Evolutionary conservation across 1,284 basidiomycete species (phyloP).

Genomic region (Neolentinus lepideus): DNA sequence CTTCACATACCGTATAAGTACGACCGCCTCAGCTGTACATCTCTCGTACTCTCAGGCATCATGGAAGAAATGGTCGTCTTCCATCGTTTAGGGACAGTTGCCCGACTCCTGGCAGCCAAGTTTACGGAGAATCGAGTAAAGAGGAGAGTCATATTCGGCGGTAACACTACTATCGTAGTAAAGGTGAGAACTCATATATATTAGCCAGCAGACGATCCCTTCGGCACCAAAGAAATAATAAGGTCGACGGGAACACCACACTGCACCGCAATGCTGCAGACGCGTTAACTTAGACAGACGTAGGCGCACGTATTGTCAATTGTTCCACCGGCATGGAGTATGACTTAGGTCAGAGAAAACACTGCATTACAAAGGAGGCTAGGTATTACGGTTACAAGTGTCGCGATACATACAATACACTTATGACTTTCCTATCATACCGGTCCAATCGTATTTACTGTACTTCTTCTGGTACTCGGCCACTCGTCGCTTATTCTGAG

Average conservation of each 20-base stretch:
- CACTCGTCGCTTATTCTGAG: constrained; percentile 65
- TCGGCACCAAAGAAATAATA: too few relatives aligned
- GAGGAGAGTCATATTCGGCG: neutral
- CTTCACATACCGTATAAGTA: constrained; percentile 41
- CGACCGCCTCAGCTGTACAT: constrained; percentile 38
- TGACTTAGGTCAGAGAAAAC: too few relatives aligned
- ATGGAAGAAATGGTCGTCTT: neutral
- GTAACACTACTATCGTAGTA: too few relatives aligned
- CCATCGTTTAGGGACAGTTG: neutral
- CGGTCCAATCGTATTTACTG: constrained; percentile 74
- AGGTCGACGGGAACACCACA: neutral
- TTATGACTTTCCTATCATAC: constrained; percentile 40
- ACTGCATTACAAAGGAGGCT: too few relatives aligned
- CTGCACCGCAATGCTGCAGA: neutral
- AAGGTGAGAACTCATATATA: neutral
- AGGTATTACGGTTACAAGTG: neutral
- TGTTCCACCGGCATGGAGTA: too few relatives aligned
- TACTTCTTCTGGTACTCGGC: constrained; percentile 63
- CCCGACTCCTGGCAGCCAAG: neutral
- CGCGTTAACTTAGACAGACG: too few relatives aligned
- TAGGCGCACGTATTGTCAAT: too few relatives aligned
- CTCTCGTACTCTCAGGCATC: neutral
- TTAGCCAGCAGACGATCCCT: neutral
- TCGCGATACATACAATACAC: neutral
- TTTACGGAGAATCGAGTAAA: neutral